phyloP scores from a whole-genome alignment of 805 yeast genomes.

The Kazachstania taianensis region DNA sequence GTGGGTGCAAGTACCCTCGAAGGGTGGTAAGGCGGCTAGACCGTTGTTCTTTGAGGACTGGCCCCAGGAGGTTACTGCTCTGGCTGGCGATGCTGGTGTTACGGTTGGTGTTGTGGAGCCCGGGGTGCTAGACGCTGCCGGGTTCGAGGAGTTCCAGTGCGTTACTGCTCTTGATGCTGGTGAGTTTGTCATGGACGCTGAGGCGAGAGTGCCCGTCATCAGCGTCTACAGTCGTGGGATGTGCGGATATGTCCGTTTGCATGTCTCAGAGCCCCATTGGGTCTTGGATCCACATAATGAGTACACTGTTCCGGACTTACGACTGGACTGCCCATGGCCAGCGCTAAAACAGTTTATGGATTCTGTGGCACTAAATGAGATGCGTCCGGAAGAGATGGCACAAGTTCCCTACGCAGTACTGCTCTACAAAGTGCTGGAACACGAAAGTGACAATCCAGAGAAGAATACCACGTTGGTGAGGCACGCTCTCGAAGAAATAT shows the following conservation, averaged over 20 bases:
- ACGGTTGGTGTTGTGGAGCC: neutral
- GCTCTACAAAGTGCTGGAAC: constrained; percentile 1
- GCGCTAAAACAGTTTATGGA: constrained; percentile 43
- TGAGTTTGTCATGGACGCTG: neutral
- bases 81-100: constrained; percentile 1
- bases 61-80: neutral
- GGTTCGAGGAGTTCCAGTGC: too few species aligned
- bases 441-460: neutral
- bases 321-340: constrained; percentile 65
- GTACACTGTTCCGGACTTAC: constrained; percentile 43
- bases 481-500: constrained; percentile 1
- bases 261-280: constrained; percentile 45
- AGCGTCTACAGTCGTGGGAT: constrained; percentile 48
- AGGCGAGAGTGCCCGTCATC: constrained; percentile 37
- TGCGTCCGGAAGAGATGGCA: constrained; percentile 38
- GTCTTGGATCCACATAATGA: constrained; percentile 68
- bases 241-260: constrained; percentile 48
- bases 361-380: constrained; percentile 33
- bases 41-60: constrained; percentile 5
- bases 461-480: neutral
- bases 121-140: neutral
- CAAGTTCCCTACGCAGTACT: constrained; percentile 49
- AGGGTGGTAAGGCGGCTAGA: neutral
- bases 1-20: constrained; percentile 29
- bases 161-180: neutral